These are phyloP conservation scores for Euptelea pleiosperma DNA, from an alignment of 164 flowering plant genomes.

Conservation along the genomic window DNA sequence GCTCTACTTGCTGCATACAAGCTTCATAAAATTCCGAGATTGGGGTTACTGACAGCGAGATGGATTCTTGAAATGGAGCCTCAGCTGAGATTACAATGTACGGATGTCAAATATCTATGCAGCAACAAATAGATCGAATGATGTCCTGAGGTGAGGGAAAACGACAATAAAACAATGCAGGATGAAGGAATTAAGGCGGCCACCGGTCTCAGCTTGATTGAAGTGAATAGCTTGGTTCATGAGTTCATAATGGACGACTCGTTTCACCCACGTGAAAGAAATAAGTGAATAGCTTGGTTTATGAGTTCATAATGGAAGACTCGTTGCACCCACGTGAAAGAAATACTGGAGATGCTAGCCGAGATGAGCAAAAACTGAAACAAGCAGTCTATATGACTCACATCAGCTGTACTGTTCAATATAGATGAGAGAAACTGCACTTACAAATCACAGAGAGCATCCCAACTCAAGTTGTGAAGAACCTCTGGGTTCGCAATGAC, in stretches of 20 bases:
- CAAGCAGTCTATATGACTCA: constrained; percentile 34
- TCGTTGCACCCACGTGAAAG: too few species aligned
- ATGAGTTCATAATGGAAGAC: too few species aligned
- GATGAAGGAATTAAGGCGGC: constrained; percentile 34
- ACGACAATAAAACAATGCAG: constrained; percentile 36
- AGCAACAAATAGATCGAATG: constrained; percentile 45
- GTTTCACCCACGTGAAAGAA: constrained; percentile 36
- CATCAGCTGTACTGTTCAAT: constrained; percentile 35
- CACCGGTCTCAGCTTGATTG: constrained; percentile 46
- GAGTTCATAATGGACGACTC: constrained; percentile 39
- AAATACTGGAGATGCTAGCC: constrained; percentile 32
- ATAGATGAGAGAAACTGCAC: constrained; percentile 46
- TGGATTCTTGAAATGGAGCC: constrained; percentile 42
- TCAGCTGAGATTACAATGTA: constrained; percentile 41
- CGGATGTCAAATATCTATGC: constrained; percentile 54
- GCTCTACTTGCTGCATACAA: constrained; percentile 51
- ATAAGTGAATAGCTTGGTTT: too few species aligned
- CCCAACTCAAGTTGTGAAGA: constrained; percentile 44
- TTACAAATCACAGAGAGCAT: constrained; percentile 44
- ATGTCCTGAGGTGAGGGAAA: constrained; percentile 43
- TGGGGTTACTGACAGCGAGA: constrained; percentile 44
- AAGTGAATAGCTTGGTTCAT: constrained; percentile 41
- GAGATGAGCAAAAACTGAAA: constrained; percentile 46
- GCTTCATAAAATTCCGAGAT: constrained; percentile 36
- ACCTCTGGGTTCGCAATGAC: constrained; percentile 40